These are phyloP conservation scores for Arthrobotrys entomopaga DNA, from an alignment of 2,329 filamentous ascomycete genomes.

Conservation along the genomic window DNA sequence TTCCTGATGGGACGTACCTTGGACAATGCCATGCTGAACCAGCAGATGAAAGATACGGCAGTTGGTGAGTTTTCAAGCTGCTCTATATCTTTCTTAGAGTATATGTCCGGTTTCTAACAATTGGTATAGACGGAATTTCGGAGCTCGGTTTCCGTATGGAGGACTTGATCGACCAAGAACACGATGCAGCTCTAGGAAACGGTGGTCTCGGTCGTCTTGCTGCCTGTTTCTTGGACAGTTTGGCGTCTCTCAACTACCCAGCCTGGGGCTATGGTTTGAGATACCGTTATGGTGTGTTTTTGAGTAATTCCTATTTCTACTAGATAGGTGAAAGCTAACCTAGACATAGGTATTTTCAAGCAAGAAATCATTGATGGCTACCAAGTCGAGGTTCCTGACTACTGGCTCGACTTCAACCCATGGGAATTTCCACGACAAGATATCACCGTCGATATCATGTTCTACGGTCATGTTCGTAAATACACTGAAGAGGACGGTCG, in stretches of 20 bases:
- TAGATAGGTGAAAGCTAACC: conserved; percentile 1
- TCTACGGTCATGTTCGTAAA: conserved; percentile 87
- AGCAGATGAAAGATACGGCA: conserved; percentile 85
- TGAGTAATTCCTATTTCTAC: background rate
- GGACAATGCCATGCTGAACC: conserved; percentile 98
- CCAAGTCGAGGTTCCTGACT: conserved; percentile 97
- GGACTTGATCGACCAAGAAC: conserved; percentile 92
- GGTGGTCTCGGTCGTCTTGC: conserved; percentile 93
- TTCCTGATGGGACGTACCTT: conserved; percentile 96
- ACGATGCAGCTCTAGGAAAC: conserved; percentile 95
- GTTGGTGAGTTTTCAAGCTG: conserved; percentile 69
- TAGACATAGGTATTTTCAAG: conserved; percentile 80
- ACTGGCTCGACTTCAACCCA: conserved; percentile 99
- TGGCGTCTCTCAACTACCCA: conserved; percentile 92
- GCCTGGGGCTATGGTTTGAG: conserved; percentile 97
- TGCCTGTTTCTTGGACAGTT: conserved; percentile 94
- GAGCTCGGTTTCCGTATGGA: conserved; percentile 97
- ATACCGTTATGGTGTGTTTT: conserved; percentile 78
- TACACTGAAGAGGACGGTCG: conserved; percentile 80
- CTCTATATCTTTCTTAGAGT: background rate
- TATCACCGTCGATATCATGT: conserved; percentile 95
- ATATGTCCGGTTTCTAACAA: conserved; percentile 9
- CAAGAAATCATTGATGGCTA: conserved; percentile 98
- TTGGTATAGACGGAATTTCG: conserved; percentile 74
- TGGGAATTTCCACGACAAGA: conserved; percentile 99